Base-by-base conservation (phyloP, 2,329 filamentous ascomycete species). In the Trichoderma lentiforme region DNA sequence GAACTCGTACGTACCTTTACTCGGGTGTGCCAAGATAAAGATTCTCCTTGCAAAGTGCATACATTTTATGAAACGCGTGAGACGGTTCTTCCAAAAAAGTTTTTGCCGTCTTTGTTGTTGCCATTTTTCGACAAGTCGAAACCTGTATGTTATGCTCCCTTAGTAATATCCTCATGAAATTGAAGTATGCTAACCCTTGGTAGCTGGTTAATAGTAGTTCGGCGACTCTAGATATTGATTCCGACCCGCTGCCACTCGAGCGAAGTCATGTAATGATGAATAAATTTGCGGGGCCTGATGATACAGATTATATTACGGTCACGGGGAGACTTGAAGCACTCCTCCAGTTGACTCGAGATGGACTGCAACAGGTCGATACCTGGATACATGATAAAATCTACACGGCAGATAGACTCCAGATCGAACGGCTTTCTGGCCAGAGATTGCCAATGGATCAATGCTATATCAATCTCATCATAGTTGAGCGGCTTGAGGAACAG, bases 401-500 rank as follows among this genome's bases (percentile, higher is more conserved):
- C 61, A 74, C 66, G 11, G 8, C 14, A 8, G 71, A 75, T 0
- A 75, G 67, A 60, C 77, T 82, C 47, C 69, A 74, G 36, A 81
- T 83, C 57, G 71, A 80, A 74, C 76, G 80, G 18, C 77, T 83
- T 26, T 83, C 80, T 12, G 80, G 80, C 36, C 74, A 79, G 0
- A 8, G 4, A 12, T 72, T 83, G 32, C 32, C 75, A 4, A 81
- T 83, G 76, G 74, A 80, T 26, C 77, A 79, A 43, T 83, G 80
- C 73, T 83, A 83, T 58, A 83, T 83, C 73, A 83, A 84, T 70
- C 79, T 83, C 21, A 76, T 78, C 60, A 77, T 83, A 18, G 69
- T 83, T 28, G 75, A 81, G 73, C 71, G 77, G 51, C n/a, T 30
- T 15, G 67, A 58, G 26, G 11, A 73, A 9, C 32, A 34, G 0